Evolutionary conservation across 176 grass and related monocot species (phyloP).

Genomic region (Musa troglodytarum): DNA sequence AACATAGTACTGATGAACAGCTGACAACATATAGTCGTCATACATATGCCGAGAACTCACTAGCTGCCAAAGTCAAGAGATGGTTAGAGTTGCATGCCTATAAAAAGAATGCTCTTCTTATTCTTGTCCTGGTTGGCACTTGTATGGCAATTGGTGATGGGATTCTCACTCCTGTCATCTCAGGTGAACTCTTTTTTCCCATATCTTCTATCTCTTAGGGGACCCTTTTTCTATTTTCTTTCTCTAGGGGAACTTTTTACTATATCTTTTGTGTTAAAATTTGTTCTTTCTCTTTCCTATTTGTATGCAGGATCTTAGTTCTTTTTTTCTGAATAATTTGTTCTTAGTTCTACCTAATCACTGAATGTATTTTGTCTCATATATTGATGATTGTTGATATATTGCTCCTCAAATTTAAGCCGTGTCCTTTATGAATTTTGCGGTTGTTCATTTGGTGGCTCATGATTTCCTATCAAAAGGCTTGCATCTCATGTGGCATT

Average conservation of each 20-base stretch:
- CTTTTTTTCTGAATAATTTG: not conserved
- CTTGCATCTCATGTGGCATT: not conserved
- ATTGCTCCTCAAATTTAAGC: not conserved
- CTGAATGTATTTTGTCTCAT: not conserved
- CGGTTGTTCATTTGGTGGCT: not conserved
- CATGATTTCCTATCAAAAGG: not conserved
- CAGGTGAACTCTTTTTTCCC: slow-evolving; percentile 36
- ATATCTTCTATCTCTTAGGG: not conserved
- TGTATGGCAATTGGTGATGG: slow-evolving; percentile 82
- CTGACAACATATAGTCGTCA: slow-evolving; percentile 76
- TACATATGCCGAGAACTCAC: slow-evolving; percentile 77
- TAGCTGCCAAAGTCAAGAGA: slow-evolving; percentile 71
- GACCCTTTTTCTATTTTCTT: not conserved
- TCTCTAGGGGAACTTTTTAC: slow-evolving; percentile 4
- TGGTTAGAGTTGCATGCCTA: slow-evolving; percentile 54
- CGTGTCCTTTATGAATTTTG: not conserved
- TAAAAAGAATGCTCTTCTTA: slow-evolving; percentile 65
- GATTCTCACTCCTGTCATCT: slow-evolving; percentile 77
- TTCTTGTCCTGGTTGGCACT: slow-evolving; percentile 70
- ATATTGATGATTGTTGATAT: not conserved
- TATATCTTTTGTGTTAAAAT: slow-evolving; percentile 16
- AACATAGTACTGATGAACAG: slow-evolving; percentile 83
- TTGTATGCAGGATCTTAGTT: not conserved
- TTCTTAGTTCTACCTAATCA: not conserved
- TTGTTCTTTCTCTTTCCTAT: not conserved